These are phyloP conservation scores for Daedaleopsis nitida DNA, from an alignment of 768 basidiomycete genomes.

Conservation along the genomic window DNA sequence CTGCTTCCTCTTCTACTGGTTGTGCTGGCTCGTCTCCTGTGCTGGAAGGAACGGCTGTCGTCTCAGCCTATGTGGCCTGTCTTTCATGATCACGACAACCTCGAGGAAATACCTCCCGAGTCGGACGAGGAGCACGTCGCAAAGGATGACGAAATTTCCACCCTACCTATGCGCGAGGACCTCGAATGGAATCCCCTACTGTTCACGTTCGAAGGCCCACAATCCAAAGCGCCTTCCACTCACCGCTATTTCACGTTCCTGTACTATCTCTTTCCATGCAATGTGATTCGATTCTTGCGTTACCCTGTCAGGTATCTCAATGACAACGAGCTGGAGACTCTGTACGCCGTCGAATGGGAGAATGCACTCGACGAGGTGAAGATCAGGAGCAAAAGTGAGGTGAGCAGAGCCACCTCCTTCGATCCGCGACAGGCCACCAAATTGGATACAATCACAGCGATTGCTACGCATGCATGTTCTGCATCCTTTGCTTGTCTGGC, in stretches of 20 bases:
- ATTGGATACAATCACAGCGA: slow-evolving; percentile 41
- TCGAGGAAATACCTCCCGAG: slow-evolving; percentile 9
- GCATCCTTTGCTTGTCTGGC: slow-evolving; percentile 72
- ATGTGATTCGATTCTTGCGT: slow-evolving; percentile 78
- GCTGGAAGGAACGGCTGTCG: slow-evolving; percentile 65
- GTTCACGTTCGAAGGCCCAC: slow-evolving; percentile 53
- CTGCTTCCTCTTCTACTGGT: slow-evolving; percentile 67
- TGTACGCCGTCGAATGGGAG: slow-evolving; percentile 74
- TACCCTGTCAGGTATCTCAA: slow-evolving; percentile 65
- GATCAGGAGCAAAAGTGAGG: slow-evolving; percentile 74
- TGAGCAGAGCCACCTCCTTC: slow-evolving; percentile 30
- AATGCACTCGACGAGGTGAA: slow-evolving; percentile 66
- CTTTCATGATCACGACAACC: slow-evolving; percentile 28
- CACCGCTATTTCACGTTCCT: slow-evolving; percentile 73
- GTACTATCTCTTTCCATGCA: slow-evolving; percentile 92
- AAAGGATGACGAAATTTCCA: slow-evolving; percentile 17
- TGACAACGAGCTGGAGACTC: slow-evolving; percentile 50
- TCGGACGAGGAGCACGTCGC: slow-evolving; percentile 15
- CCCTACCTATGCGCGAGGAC: slow-evolving; percentile 45
- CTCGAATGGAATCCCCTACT: slow-evolving; percentile 73
- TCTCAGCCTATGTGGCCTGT: slow-evolving; percentile 23
- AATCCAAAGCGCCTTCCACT: slow-evolving; percentile 59
- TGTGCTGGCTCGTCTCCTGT: slow-evolving; percentile 69
- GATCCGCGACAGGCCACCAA: not conserved
- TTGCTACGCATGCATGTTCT: slow-evolving; percentile 72